Conservation (phyloP, 2,329 filamentous ascomycete species). For the Paraphoma sp. region DNA sequence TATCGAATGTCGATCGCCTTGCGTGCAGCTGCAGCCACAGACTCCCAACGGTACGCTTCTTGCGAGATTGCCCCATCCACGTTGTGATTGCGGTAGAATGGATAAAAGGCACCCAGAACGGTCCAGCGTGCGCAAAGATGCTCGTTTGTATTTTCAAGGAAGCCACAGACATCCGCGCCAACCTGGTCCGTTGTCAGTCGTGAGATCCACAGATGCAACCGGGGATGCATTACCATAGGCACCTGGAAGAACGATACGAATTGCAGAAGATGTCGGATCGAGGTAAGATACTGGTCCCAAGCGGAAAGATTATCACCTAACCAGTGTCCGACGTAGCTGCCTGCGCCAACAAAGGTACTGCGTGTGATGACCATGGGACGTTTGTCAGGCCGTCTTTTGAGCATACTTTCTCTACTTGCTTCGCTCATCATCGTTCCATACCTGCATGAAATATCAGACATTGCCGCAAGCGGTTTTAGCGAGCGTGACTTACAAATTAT, state of each 20-base stretch:
- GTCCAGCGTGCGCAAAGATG: conserved; percentile 77
- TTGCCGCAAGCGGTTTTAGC: background rate
- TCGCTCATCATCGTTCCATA: conserved; percentile 79
- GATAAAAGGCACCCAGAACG: conserved; percentile 72
- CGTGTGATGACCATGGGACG: conserved; percentile 77
- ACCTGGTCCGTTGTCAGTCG: conserved; percentile 6
- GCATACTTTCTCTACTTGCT: conserved; percentile 71
- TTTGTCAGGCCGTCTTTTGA: conserved; percentile 67
- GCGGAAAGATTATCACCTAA: conserved; percentile 60
- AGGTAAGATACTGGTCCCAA: conserved; percentile 53
- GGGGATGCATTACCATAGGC: conserved; percentile 44
- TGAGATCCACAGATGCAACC: background rate
- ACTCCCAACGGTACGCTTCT: conserved; percentile 66
- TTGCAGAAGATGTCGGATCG: conserved; percentile 50
- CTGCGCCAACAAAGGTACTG: conserved; percentile 78
- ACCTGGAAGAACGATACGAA: conserved; percentile 56
- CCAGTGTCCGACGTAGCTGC: conserved; percentile 65
- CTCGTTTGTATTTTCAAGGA: conserved; percentile 69
- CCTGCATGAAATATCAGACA: conserved; percentile 8
- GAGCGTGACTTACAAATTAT: conserved; percentile 69
- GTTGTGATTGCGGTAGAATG: conserved; percentile 79
- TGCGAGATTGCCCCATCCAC: conserved; percentile 63
- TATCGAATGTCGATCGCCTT: conserved; percentile 76
- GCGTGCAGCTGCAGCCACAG: conserved; percentile 68
- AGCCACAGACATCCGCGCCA: conserved; percentile 76